Evolutionary conservation across 805 yeast species (phyloP).

Genomic region (Ogataea pini): DNA sequence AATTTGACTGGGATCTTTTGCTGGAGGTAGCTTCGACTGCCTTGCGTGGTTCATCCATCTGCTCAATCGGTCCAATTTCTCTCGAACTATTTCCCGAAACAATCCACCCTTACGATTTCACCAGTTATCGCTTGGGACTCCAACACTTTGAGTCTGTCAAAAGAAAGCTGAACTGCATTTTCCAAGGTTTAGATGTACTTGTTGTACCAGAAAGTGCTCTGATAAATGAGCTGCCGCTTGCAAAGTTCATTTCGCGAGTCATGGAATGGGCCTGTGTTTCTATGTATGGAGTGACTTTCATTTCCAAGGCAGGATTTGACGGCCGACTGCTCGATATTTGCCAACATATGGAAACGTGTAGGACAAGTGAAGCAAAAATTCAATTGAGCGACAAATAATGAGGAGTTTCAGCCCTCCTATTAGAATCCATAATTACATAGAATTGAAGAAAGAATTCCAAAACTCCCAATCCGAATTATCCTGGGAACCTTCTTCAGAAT

Average conservation of each 20-base stretch:
- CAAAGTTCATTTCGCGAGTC: slow-evolving; percentile 9
- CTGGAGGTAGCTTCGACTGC: background rate
- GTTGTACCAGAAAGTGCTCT: slow-evolving; percentile 1
- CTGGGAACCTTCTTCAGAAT: slow-evolving; percentile 6
- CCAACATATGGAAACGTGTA: slow-evolving; percentile 1
- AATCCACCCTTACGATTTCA: background rate
- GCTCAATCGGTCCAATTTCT: slow-evolving; percentile 2
- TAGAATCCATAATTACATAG: too few species aligned
- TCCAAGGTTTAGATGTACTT: slow-evolving; percentile 6
- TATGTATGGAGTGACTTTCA: background rate
- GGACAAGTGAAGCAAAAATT: background rate
- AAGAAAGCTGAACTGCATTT: slow-evolving; percentile 1
- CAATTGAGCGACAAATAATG: background rate
- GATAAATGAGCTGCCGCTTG: background rate
- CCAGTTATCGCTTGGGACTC: background rate
- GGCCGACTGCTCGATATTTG: slow-evolving; percentile 18
- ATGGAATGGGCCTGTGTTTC: slow-evolving; percentile 14
- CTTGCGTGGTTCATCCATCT: background rate
- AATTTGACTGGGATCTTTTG: slow-evolving; percentile 7
- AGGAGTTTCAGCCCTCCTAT: too few species aligned
- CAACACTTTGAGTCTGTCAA: background rate
- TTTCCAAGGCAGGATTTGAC: slow-evolving; percentile 13
- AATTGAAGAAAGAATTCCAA: slow-evolving; percentile 3
- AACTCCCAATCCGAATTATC: slow-evolving; percentile 13
- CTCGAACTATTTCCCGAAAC: background rate